Evolutionary conservation across 805 yeast species (phyloP).

Genomic region (Kuraishia molischiana): DNA sequence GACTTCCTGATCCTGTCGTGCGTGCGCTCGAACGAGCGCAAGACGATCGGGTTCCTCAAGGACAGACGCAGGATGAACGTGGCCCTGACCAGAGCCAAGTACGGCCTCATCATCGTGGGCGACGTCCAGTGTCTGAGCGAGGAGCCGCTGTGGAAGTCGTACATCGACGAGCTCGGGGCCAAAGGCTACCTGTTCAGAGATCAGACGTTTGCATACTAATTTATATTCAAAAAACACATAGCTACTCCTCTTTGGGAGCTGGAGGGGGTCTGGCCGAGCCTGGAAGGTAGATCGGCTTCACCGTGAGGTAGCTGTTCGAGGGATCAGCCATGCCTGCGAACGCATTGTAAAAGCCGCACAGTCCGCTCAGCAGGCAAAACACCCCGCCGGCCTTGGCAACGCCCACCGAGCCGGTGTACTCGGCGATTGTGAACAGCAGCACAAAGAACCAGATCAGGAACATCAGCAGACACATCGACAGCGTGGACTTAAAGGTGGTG

Average conservation of each 20-base stretch:
- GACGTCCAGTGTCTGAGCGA: conserved; percentile 34
- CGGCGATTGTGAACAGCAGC: conserved; percentile 32
- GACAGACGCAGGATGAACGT: conserved; percentile 61
- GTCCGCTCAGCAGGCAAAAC: conserved; percentile 31
- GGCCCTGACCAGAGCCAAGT: conserved; percentile 61
- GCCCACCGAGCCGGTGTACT: conserved; percentile 24
- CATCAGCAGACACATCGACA: conserved; percentile 28
- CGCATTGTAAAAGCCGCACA: conserved; percentile 35
- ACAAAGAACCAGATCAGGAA: conserved; percentile 35
- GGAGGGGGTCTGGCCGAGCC: conserved; percentile 16
- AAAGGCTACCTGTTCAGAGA: background rate
- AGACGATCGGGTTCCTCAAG: conserved; percentile 50
- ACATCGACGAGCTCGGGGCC: background rate
- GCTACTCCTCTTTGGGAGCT: background rate
- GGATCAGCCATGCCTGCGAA: conserved; percentile 35
- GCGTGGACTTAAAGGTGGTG: conserved; percentile 39
- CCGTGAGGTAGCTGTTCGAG: conserved; percentile 42
- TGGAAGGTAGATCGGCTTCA: conserved; percentile 41
- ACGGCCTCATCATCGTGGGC: conserved; percentile 56
- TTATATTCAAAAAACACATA: background rate
- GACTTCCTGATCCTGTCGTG: conserved; percentile 71
- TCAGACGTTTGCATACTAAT: background rate
- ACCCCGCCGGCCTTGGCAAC: conserved; percentile 37
- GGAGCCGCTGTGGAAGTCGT: background rate
- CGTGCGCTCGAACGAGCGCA: conserved; percentile 55